phyloP scores from a whole-genome alignment of 2,329 filamentous ascomycete species.

The Apiospora kogelbergensis region DNA sequence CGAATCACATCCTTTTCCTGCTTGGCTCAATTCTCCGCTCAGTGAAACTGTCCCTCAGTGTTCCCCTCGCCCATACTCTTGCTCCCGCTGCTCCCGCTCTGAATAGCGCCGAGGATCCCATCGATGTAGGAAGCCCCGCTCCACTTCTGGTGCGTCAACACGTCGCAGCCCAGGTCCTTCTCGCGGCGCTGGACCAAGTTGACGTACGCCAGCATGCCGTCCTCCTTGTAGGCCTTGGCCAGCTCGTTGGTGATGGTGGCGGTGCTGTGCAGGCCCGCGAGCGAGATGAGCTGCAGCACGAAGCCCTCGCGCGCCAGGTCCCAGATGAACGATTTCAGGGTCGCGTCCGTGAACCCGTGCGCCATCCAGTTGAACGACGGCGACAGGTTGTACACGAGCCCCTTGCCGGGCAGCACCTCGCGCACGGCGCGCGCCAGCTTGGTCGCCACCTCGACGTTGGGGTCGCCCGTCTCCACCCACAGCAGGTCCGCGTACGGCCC shows the following conservation, averaged over 20 bases:
- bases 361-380: conserved; percentile 99
- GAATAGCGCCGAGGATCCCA: conserved; percentile 84
- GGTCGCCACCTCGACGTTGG: conserved; percentile 74
- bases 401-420: conserved; percentile 70
- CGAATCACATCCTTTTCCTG: not conserved
- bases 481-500: conserved; percentile 91
- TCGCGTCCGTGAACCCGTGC: conserved; percentile 83
- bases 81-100: conserved; percentile 85
- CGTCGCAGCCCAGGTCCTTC: conserved; percentile 87
- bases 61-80: conserved; percentile 96
- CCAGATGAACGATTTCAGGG: conserved; percentile 91
- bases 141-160: conserved; percentile 94
- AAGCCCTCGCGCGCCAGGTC: conserved; percentile 89
- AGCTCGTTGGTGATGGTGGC: conserved; percentile 71
- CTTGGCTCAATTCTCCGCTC: not conserved
- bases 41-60: conserved; percentile 70
- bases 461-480: conserved; percentile 95
- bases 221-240: conserved; percentile 76
- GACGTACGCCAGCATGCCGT: conserved; percentile 98
- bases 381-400: conserved; percentile 92
- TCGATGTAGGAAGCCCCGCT: conserved; percentile 72
- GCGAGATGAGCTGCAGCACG: conserved; percentile 65
- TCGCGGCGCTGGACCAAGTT: conserved; percentile 85
- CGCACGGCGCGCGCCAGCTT: conserved; percentile 78
- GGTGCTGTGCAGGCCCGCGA: conserved; percentile 66